Evolutionary conservation across 352 stramenopile genomes (phyloP).

Genomic region (Phytophthora sp.): DNA sequence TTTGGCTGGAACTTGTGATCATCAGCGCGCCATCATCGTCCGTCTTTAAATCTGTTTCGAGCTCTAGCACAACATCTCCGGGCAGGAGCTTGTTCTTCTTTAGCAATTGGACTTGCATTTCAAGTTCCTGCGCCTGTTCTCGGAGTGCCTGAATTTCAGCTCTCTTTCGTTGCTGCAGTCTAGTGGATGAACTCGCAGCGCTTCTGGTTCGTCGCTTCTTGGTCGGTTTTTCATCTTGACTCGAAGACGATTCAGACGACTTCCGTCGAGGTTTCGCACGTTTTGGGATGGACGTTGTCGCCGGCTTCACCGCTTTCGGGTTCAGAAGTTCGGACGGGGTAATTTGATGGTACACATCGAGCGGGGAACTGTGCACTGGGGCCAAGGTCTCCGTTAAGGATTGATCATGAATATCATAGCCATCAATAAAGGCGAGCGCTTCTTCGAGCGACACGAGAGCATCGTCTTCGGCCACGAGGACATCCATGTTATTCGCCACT

Average conservation of each 20-base stretch:
- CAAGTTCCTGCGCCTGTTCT: conserved; percentile 27
- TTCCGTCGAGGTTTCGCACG: not conserved
- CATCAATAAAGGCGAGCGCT: conserved; percentile 34
- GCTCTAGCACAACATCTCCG: conserved; percentile 3
- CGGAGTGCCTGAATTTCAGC: conserved; percentile 34
- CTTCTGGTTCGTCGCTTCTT: conserved; percentile 24
- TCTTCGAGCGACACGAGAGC: conserved; percentile 29
- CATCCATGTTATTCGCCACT: conserved; percentile 8
- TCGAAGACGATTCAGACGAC: not conserved
- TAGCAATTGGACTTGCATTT: conserved; percentile 25
- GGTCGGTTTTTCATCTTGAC: conserved; percentile 7
- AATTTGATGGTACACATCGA: conserved; percentile 3
- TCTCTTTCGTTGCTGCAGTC: conserved; percentile 29
- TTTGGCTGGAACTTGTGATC: not conserved
- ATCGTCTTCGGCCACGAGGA: conserved; percentile 30
- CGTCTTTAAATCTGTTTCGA: not conserved
- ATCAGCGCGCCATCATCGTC: not conserved
- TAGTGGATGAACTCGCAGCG: conserved; percentile 24
- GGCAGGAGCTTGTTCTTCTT: conserved; percentile 26
- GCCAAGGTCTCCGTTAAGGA: conserved; percentile 3
- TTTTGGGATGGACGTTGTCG: not conserved
- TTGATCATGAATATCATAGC: conserved; percentile 2
- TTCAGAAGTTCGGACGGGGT: not conserved
- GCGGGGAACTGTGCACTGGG: not conserved
- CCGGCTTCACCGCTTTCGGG: conserved; percentile 2